These are phyloP conservation scores for Clarireedia monteithiana DNA, from an alignment of 2,329 filamentous ascomycete species.

Conservation along the genomic window DNA sequence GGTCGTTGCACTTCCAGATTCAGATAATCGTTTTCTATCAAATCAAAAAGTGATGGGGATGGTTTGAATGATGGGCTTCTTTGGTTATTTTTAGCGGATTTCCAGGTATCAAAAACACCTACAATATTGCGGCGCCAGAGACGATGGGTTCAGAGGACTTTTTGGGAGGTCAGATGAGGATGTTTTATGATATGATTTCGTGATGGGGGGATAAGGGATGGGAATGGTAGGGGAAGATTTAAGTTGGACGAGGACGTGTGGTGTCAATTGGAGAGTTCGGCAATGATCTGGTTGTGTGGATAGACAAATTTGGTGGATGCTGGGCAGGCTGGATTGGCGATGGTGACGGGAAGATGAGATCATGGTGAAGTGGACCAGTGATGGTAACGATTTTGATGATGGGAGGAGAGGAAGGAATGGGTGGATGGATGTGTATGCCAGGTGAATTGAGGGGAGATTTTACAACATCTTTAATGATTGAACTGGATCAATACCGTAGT, in stretches of 20 bases:
- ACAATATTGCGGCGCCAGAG: not conserved
- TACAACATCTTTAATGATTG: not conserved
- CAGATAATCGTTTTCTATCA: conserved; percentile 36
- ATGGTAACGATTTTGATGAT: not conserved
- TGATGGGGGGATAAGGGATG: not conserved
- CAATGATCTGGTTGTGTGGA: too few relatives aligned
- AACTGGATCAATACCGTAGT: not conserved
- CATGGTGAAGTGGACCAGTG: not conserved
- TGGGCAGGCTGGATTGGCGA: not conserved
- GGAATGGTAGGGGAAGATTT: not conserved
- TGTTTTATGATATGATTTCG: not conserved
- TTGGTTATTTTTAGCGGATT: conserved; percentile 9
- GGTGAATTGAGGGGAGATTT: not conserved
- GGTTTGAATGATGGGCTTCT: conserved; percentile 19
- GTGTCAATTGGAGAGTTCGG: not conserved
- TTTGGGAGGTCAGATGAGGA: not conserved
- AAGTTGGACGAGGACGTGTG: not conserved
- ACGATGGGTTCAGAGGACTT: not conserved
- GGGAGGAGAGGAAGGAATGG: not conserved
- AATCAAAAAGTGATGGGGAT: conserved; percentile 10
- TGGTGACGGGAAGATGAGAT: not conserved
- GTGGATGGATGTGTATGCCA: not conserved
- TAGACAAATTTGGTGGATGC: not conserved
- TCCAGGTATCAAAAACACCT: not conserved
- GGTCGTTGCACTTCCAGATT: conserved; percentile 91